Evolutionary conservation across 495 filamentous ascomycete genomes (phyloP), one percentile per base, ranked within the genome.

Genomic region (Neurospora terricola): DNA sequence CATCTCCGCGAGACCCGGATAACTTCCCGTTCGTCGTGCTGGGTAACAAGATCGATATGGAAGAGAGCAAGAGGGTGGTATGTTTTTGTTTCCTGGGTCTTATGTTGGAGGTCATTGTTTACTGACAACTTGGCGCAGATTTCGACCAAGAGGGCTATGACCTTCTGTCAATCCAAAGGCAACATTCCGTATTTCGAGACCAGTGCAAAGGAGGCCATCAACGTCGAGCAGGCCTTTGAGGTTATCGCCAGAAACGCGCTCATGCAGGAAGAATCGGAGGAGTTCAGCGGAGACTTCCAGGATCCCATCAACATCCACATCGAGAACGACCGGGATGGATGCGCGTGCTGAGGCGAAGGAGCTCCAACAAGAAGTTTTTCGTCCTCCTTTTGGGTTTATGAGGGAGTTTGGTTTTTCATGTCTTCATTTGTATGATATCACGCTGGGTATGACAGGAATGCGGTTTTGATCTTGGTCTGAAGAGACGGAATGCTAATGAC

Each of bases 101-200:
- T 3, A 12, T 14, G 48, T 59, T 40, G 69, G 9, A 8, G 48
- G 21, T 59, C 54, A 38, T 23, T 6, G n/a, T n/a, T 38, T 71
- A 71, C 77, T 81, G 34, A 78, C 48, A 12, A 23, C 21, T 8
- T 14, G 38, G 59, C 34, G 10, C 72, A 92, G 90, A 96, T 99
- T 75, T 96, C 94, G 16, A 92, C 90, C 75, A 98, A 97, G 87
- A 88, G 95, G 72, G 96, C 96, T 27, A 94, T 93, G 90, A 93
- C 94, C 9, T 99, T 97, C 83, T 99, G 96, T 81, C 93, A 97
- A 82, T 96, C 93, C 34, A 98, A 98, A 83, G 96, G 96, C 37
- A 92, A 91, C 71, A 97, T 99, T 75, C 96, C 96, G 4, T 99
- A 98, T 82, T 99, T 98, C 78, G 96, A 99, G 88, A 98, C 96